Percentiles rank a stretch among this genome's conserved stretches.
These are phyloP conservation scores for Boletus tomentosulus DNA, from an alignment of 768 basidiomycete species.

Conservation along the genomic window DNA sequence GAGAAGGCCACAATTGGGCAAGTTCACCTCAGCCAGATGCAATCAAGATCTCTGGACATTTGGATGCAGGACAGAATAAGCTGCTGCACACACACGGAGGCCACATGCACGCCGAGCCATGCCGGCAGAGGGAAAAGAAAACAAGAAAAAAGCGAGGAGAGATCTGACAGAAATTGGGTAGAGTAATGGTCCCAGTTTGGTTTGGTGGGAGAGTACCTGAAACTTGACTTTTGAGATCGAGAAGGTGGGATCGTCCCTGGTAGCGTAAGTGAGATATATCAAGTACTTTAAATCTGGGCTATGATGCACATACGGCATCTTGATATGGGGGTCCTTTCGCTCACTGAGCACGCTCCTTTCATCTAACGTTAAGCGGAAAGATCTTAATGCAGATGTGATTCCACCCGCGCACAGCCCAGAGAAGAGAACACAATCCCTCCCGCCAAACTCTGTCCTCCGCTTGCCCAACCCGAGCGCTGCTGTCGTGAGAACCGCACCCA, in stretches of 20 bases:
- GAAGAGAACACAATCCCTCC: slow-evolving; percentile 10
- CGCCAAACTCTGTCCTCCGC: slow-evolving; percentile 13
- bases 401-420: slow-evolving; percentile 24
- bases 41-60: slow-evolving; percentile 21
- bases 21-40: slow-evolving; percentile 27
- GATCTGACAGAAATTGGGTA: slow-evolving; percentile 28
- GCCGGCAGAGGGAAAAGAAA: slow-evolving; percentile 19
- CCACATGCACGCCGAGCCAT: slow-evolving; percentile 18
- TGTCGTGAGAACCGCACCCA: not conserved
- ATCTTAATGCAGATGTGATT: slow-evolving; percentile 31
- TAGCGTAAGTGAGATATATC: slow-evolving; percentile 34
- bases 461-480: not conserved
- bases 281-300: slow-evolving; percentile 31
- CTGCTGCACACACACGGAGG: slow-evolving; percentile 8
- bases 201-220: slow-evolving; percentile 32
- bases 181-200: slow-evolving; percentile 19
- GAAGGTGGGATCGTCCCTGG: slow-evolving; percentile 34
- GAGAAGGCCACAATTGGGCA: slow-evolving; percentile 20
- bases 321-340: slow-evolving; percentile 24
- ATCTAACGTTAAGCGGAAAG: slow-evolving; percentile 37
- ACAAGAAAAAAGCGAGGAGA: slow-evolving; percentile 14
- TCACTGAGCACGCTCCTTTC: slow-evolving; percentile 29
- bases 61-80: slow-evolving; percentile 9
- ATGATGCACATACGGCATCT: slow-evolving; percentile 35
- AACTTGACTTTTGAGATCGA: slow-evolving; percentile 35